A percentile compares a stretch with the other conserved stretches of the same genome.
Evolutionary conservation across 139 green algal species (phyloP).

Genomic region (Auxenochlorella pyrenoidosa): DNA sequence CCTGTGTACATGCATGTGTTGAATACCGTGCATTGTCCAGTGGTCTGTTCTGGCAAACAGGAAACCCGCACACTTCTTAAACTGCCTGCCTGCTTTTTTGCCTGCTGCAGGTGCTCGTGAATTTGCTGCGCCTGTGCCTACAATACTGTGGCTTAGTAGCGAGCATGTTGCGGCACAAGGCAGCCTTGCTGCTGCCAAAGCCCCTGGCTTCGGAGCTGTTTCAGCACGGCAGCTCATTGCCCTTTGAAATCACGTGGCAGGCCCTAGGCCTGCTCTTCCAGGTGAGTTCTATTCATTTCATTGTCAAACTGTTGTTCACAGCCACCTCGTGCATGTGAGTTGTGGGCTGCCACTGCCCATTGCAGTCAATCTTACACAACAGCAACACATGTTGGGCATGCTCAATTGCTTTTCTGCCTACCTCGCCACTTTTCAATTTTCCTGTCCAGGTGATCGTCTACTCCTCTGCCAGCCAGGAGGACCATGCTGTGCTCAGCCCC

Average conservation of each 20-base stretch:
- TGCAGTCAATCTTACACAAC: too few relatives aligned
- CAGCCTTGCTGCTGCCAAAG: not conserved
- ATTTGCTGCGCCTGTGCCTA: not conserved
- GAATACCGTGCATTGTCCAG: not conserved
- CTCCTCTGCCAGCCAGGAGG: not conserved
- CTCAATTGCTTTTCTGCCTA: not conserved
- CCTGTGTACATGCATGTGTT: not conserved
- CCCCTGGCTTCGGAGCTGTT: not conserved
- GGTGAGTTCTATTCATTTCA: not conserved
- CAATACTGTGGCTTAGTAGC: not conserved
- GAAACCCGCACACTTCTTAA: not conserved
- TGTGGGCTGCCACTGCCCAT: too few relatives aligned
- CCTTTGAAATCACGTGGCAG: not conserved
- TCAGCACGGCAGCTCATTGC: not conserved
- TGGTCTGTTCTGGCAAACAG: not conserved
- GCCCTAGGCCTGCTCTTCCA: not conserved
- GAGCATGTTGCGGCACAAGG: not conserved
- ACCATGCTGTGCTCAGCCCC: not conserved
- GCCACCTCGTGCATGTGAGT: too few relatives aligned
- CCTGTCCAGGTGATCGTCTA: not conserved
- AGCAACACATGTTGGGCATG: too few relatives aligned
- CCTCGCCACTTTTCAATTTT: not conserved
- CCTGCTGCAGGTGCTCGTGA: constrained; percentile 2
- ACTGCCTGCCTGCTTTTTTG: not conserved
- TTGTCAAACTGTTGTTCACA: too few relatives aligned